A percentile compares a stretch with the other conserved stretches of the same genome.
phyloP scores from a whole-genome alignment of 805 yeast species.

The Groenewaldozyma salmanticensis region DNA sequence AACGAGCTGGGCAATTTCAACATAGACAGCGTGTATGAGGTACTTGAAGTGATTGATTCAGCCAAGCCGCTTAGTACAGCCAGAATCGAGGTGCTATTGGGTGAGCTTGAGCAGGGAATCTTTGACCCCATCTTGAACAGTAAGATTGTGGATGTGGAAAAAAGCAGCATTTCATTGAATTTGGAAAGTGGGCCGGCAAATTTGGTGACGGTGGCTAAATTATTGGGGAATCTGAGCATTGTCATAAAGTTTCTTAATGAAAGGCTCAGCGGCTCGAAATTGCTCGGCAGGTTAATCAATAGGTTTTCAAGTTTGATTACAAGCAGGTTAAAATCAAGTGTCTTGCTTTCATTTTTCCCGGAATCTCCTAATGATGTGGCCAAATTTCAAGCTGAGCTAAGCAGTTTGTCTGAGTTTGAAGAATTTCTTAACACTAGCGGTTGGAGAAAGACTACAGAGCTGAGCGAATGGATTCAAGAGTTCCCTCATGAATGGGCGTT shows the following conservation, averaged over 20 bases:
- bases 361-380: constrained; percentile 8
- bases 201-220: neutral
- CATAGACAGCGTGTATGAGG: constrained; percentile 10
- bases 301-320: constrained; percentile 10
- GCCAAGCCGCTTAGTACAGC: neutral
- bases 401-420: constrained; percentile 11
- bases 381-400: constrained; percentile 11
- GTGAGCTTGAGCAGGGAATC: constrained; percentile 8
- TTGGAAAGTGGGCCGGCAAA: constrained; percentile 1
- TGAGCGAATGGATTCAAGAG: constrained; percentile 14
- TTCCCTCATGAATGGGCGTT: constrained; percentile 16
- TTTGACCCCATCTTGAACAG: constrained; percentile 11
- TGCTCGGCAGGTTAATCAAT: constrained; percentile 7
- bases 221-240: constrained; percentile 6
- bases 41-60: constrained; percentile 9
- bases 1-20: constrained; percentile 5
- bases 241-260: constrained; percentile 10
- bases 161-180: neutral
- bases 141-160: neutral
- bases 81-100: constrained; percentile 10
- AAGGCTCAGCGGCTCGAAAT: constrained; percentile 5
- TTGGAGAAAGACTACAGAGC: constrained; percentile 14
- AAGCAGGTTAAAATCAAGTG: constrained; percentile 2
- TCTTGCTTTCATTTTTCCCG: constrained; percentile 16
- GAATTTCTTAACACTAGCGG: constrained; percentile 5